Evolutionary conservation across 2,329 filamentous ascomycete genomes (phyloP).

Genomic region (Fulvia fulva): DNA sequence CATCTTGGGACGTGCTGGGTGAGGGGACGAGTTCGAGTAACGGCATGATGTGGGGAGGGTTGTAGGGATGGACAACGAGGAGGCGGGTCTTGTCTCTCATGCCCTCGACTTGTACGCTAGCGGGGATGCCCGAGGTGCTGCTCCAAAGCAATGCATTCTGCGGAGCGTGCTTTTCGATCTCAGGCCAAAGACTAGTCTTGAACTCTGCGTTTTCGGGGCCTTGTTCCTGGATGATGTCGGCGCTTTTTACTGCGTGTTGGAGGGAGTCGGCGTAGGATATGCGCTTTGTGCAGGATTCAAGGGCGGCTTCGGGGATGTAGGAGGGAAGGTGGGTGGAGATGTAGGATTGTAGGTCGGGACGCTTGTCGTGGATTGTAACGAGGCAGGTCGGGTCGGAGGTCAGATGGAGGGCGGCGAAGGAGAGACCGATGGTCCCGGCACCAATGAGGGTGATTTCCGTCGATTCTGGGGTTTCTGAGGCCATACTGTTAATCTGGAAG

Average conservation of each 20-base stretch:
- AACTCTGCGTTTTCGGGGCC: slow-evolving; percentile 52
- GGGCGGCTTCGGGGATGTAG: slow-evolving; percentile 37
- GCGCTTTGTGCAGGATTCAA: slow-evolving; percentile 21
- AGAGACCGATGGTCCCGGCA: slow-evolving; percentile 52
- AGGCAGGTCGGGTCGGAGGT: slow-evolving; percentile 38
- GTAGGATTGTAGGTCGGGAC: slow-evolving; percentile 46
- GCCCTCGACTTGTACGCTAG: slow-evolving; percentile 44
- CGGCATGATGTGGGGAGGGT: slow-evolving; percentile 60
- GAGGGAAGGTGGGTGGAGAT: slow-evolving; percentile 41
- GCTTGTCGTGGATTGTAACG: slow-evolving; percentile 50
- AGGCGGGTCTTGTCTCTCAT: slow-evolving; percentile 47
- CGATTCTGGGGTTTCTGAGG: not conserved
- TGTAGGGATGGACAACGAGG: slow-evolving; percentile 58
- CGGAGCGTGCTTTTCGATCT: slow-evolving; percentile 47
- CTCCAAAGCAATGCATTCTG: slow-evolving; percentile 52
- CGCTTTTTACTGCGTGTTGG: slow-evolving; percentile 42
- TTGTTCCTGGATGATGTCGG: slow-evolving; percentile 57
- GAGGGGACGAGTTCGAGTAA: slow-evolving; percentile 56
- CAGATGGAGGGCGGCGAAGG: slow-evolving; percentile 54
- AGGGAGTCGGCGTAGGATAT: slow-evolving; percentile 40
- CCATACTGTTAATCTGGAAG: not conserved
- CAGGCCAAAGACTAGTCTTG: slow-evolving; percentile 50
- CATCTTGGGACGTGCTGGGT: slow-evolving; percentile 37
- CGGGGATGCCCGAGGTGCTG: slow-evolving; percentile 55
- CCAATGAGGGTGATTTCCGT: slow-evolving; percentile 41